Evolutionary conservation across 768 basidiomycete species (phyloP).

Genomic region (Hericium erinaceus): DNA sequence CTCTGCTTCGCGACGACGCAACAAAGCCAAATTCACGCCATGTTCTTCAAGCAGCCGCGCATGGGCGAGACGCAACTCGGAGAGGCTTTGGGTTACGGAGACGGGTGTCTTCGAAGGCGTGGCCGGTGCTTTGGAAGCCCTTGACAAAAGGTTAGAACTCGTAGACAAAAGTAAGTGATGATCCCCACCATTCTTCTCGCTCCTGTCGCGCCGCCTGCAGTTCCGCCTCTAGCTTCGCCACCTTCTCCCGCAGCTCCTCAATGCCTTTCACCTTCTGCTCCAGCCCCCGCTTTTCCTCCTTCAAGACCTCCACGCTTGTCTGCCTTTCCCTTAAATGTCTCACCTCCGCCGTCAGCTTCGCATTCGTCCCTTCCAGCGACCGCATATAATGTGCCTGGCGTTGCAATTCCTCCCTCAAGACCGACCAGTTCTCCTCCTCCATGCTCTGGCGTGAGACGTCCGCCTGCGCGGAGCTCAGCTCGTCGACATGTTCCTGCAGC

Average conservation of each 20-base stretch:
- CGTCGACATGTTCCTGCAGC: constrained; percentile 42
- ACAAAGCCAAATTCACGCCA: constrained; percentile 44
- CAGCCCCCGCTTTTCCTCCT: constrained; percentile 63
- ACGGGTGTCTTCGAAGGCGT: constrained; percentile 40
- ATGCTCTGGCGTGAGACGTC: constrained; percentile 19
- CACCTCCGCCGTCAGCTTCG: constrained; percentile 46
- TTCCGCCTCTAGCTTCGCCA: constrained; percentile 53
- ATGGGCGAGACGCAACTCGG: constrained; percentile 51
- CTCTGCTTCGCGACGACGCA: constrained; percentile 46
- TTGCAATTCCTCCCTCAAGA: constrained; percentile 61
- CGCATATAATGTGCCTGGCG: constrained; percentile 56
- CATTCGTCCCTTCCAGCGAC: constrained; percentile 49
- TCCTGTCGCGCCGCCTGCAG: constrained; percentile 50
- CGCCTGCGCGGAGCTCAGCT: constrained; percentile 28
- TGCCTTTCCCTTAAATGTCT: constrained; percentile 42
- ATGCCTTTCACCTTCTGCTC: constrained; percentile 40
- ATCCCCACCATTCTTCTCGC: constrained; percentile 46
- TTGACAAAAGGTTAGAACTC: neutral
- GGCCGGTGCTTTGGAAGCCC: constrained; percentile 29
- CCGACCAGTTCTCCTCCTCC: constrained; percentile 48
- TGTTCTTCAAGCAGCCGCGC: constrained; percentile 60
- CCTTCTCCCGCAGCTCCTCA: constrained; percentile 47
- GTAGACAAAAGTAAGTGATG: neutral
- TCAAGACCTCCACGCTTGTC: constrained; percentile 57
- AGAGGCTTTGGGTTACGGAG: constrained; percentile 47